Conservation (phyloP, 78 protist species). For the Parvularia atlantis region DNA sequence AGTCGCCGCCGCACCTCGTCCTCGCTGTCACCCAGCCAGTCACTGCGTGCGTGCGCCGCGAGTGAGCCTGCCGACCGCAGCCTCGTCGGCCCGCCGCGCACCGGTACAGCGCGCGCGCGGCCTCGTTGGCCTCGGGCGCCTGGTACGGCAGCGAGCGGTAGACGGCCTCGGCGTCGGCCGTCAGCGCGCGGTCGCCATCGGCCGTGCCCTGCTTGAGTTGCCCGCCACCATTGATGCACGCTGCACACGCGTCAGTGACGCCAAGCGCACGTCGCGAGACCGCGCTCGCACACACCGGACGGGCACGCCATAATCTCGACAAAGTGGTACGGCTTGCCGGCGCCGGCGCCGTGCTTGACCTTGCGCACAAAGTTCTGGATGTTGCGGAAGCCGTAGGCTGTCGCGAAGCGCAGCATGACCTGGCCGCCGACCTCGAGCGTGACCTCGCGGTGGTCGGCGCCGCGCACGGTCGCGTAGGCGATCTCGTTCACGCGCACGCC, state of each 20-base stretch:
- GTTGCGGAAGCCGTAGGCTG: slow-evolving; percentile 83
- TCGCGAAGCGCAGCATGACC: slow-evolving; percentile 29
- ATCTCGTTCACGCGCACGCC: too few relatives aligned
- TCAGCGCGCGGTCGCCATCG: neutral
- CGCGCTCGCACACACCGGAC: slow-evolving; percentile 53
- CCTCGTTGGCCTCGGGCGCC: neutral
- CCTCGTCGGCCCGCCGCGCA: neutral
- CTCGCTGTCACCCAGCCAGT: neutral
- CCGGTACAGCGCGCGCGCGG: neutral
- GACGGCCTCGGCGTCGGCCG: neutral
- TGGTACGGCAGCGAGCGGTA: neutral
- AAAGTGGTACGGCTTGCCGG: slow-evolving; percentile 42
- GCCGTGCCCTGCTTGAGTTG: neutral
- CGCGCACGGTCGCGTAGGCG: neutral
- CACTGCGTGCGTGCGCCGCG: neutral
- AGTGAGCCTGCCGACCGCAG: neutral
- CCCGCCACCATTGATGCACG: slow-evolving; percentile 9
- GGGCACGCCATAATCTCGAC: slow-evolving; percentile 90
- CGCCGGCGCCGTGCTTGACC: slow-evolving; percentile 30
- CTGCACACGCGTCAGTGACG: neutral
- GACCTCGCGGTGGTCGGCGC: slow-evolving; percentile 14
- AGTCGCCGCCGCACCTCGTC: neutral
- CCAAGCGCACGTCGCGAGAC: neutral
- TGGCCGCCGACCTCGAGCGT: slow-evolving; percentile 8
- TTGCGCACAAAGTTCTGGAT: slow-evolving; percentile 83